phyloP scores from a whole-genome alignment of 257 asterid genomes.

The Jacaranda copaia region DNA sequence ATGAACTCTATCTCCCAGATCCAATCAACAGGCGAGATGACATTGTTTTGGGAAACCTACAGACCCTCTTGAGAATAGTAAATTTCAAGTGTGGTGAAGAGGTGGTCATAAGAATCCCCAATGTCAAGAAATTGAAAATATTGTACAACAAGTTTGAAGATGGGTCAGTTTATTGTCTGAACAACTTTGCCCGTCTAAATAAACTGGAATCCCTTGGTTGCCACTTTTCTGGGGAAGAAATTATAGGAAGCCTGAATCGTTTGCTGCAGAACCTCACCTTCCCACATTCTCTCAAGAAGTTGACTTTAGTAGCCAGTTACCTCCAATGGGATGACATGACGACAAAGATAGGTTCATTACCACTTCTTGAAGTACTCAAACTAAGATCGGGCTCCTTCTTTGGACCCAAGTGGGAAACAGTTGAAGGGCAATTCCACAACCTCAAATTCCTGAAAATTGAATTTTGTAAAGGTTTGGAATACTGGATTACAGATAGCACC shows the following conservation, averaged over 20 bases:
- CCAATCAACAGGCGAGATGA: background rate
- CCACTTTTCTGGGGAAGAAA: background rate
- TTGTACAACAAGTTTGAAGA: background rate
- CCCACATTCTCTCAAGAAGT: background rate
- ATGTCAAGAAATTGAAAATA: constrained; percentile 24
- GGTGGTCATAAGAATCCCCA: constrained; percentile 33
- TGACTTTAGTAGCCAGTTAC: background rate
- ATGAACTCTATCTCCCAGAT: constrained; percentile 4
- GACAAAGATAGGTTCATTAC: background rate
- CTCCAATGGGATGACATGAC: background rate
- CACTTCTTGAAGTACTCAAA: background rate
- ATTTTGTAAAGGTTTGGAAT: background rate
- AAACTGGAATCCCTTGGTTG: constrained; percentile 33
- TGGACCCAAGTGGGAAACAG: background rate
- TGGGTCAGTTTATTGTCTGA: background rate
- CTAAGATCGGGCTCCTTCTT: background rate
- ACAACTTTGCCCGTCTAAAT: constrained; percentile 5
- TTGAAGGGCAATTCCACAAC: background rate
- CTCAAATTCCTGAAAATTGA: background rate
- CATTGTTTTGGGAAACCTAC: constrained; percentile 18
- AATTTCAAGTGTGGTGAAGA: constrained; percentile 24
- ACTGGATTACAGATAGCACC: background rate
- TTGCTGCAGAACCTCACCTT: constrained; percentile 11
- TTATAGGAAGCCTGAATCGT: too few relatives aligned
- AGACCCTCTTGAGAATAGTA: background rate